These are phyloP conservation scores for Nepenthes gracilis DNA, from an alignment of 148 eudicot genomes.

Conservation along the genomic window DNA sequence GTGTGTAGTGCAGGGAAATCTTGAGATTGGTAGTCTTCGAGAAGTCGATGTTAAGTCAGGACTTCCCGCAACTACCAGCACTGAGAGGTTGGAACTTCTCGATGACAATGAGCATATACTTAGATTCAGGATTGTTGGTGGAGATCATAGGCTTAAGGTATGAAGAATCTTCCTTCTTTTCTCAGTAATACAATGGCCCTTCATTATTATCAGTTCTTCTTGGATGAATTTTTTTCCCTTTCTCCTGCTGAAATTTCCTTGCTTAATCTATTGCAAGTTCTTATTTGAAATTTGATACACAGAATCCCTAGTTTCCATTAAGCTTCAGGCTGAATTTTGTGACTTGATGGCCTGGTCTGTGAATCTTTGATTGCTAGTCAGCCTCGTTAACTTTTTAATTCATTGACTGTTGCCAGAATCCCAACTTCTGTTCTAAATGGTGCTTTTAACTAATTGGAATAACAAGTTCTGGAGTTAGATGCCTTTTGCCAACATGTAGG, in stretches of 20 bases:
- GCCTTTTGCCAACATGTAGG: no score
- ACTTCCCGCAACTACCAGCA: conserved; percentile 72
- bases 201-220: not conserved
- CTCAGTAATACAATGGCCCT: not conserved
- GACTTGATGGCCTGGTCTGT: no score
- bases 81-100: conserved; percentile 51
- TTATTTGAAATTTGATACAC: no score
- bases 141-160: conserved; percentile 66
- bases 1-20: conserved; percentile 46
- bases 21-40: conserved; percentile 56
- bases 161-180: conserved; percentile 1
- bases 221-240: not conserved
- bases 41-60: conserved; percentile 69
- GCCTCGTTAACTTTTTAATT: no score
- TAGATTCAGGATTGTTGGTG: conserved; percentile 55
- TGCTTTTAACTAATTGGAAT: no score
- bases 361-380: no score
- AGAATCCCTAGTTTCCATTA: no score
- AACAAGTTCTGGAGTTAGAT: no score
- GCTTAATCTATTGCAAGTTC: no score
- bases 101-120: conserved; percentile 61
- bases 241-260: not conserved
- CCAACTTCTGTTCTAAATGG: no score
- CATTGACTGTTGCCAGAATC: no score
- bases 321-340: no score